Evolutionary conservation across 179 eudicot genomes (phyloP).

Genomic region (Spergularia azorica): DNA sequence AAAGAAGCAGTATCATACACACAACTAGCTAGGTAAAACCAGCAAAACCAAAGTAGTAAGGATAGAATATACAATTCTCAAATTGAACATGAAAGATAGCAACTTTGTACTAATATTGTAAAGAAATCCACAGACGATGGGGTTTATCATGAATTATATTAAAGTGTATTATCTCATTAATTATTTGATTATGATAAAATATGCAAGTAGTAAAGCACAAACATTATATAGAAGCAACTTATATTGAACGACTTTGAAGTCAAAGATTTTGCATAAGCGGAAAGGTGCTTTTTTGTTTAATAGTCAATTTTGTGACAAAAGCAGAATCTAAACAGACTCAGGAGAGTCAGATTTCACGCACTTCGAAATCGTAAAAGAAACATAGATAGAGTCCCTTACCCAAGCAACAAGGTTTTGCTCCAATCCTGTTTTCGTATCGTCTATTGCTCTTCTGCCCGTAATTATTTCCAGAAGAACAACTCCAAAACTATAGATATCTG

Average conservation of each 20-base stretch:
- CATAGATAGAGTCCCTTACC: conserved; percentile 40
- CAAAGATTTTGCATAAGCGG: not conserved
- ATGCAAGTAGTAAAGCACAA: no score
- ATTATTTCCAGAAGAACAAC: conserved; percentile 77
- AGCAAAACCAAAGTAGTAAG: no score
- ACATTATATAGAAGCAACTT: no score
- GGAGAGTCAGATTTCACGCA: not conserved
- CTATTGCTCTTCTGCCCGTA: conserved; percentile 72
- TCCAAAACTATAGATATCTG: conserved; percentile 87
- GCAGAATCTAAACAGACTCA: not conserved
- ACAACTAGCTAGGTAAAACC: no score
- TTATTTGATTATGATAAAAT: no score
- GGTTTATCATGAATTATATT: no score
- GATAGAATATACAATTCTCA: not conserved
- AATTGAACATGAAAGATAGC: not conserved
- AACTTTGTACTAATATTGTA: not conserved
- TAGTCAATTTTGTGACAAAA: not conserved
- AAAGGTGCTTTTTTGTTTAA: not conserved
- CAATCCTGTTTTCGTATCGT: conserved; percentile 45
- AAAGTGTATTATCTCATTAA: no score
- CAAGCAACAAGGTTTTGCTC: conserved; percentile 78
- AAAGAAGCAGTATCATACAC: no score
- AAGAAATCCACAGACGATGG: not conserved
- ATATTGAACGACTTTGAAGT: no score
- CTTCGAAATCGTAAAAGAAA: not conserved